Evolutionary conservation across 2,329 filamentous ascomycete genomes (phyloP), one percentile per base, ranked within the genome.

Genomic region (Penicillium olsonii): DNA sequence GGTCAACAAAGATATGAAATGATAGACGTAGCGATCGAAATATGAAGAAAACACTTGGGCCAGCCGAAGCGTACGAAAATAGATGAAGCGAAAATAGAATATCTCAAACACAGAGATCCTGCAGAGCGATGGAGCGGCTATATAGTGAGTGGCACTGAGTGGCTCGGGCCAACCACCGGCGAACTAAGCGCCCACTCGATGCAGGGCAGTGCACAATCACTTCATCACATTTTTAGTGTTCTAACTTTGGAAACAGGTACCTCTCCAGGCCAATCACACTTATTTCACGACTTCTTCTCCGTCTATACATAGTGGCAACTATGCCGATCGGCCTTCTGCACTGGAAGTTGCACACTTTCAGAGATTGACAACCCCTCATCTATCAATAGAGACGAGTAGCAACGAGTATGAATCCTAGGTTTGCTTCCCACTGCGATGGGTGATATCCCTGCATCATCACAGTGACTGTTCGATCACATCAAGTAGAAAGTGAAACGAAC

Each of bases 61-160:
- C 73, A 72, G 72, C 73, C 72, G 61, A 62, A 64, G 56, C 53
- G 59, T 51, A 65, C 53, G 52, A 67, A 65, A 69, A 72, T 65
- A 68, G 63, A 70, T 66, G 47, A 56, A 55, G 48, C 51, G 48
- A 57, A 61, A 63, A 56, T 54, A 64, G 52, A 61, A 55, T 64
- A 61, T 47, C 48, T 63, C 60, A 70, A 67, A 70, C 64, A 68
- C 59, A 29, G 47, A 31, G 29, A n/a, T 44, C 26, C 33, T 15
- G 38, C 48, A 51, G 54, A 53, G 47, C 31, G 54, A 37, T 37
- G 55, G 59, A 56, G 67, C 65, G 66, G 62, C 66, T 71, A 71
- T 70, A 70, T 70, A 66, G n/a, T n/a, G n/a, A n/a, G n/a, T n/a
- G n/a, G n/a, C n/a, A n/a, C n/a, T n/a, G n/a, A n/a, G n/a, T n/a